Conservation (phyloP, 352 stramenopile species). For the Nothophytophthora sp. region DNA sequence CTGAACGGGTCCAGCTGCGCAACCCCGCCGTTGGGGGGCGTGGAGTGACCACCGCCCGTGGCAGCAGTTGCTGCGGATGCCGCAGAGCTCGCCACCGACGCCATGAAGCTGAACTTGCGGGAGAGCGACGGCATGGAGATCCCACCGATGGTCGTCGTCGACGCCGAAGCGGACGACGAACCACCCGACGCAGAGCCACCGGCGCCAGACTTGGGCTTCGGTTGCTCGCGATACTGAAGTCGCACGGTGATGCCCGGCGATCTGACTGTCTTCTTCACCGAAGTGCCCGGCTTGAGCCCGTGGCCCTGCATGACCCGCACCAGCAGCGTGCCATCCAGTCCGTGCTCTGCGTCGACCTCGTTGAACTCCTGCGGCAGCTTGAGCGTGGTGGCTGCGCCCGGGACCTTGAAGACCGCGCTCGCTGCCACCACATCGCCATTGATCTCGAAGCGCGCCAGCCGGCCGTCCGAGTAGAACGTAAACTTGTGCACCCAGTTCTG, state of each 20-base stretch:
- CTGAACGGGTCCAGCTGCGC: slow-evolving; percentile 40
- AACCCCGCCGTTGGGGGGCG: slow-evolving; percentile 21
- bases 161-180: slow-evolving; percentile 17
- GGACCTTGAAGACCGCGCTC: slow-evolving; percentile 87
- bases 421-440: slow-evolving; percentile 87
- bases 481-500: slow-evolving; percentile 93
- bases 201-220: slow-evolving; percentile 32
- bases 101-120: slow-evolving; percentile 77
- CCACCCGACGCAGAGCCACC: slow-evolving; percentile 24
- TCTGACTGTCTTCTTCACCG: slow-evolving; percentile 70
- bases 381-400: slow-evolving; percentile 79
- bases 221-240: slow-evolving; percentile 67
- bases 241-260: slow-evolving; percentile 58
- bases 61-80: slow-evolving; percentile 35
- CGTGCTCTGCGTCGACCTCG: slow-evolving; percentile 82
- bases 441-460: slow-evolving; percentile 87
- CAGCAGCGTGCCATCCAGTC: slow-evolving; percentile 62
- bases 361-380: slow-evolving; percentile 90
- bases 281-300: slow-evolving; percentile 70
- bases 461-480: slow-evolving; percentile 83
- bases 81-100: slow-evolving; percentile 37
- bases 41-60: slow-evolving; percentile 18
- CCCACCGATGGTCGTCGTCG: slow-evolving; percentile 33
- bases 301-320: slow-evolving; percentile 85
- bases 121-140: slow-evolving; percentile 77